Base-by-base conservation (phyloP, 257 asterid genomes). In the Solanum chilense region DNA sequence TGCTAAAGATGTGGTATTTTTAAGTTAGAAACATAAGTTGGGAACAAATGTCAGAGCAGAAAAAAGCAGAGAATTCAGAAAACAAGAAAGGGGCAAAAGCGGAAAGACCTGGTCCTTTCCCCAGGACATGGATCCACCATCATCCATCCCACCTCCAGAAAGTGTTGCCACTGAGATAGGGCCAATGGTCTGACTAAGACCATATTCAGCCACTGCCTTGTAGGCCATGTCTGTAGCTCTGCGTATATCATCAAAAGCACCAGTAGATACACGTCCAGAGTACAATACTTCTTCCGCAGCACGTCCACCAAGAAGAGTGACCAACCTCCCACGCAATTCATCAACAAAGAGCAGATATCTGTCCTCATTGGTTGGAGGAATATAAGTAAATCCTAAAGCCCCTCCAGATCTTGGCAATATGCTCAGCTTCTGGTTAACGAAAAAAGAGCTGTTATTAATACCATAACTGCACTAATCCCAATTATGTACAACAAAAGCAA, bases 161-260 rank as follows among this genome's bases (percentile, higher is more conserved):
- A 97, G 99, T 80, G 98, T 93, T 58, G 98, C 90, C 90, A 97
- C 60, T 12, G 99, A 97, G 89, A 97, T 74, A 73, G 99, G 99
- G 89, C 99, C 99, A 83, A 97, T 83, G 86, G 91, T 89, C 87
- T 94, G 95, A 83, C 92, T 97, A 68, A 97, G 97, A 86, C 99
- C 99, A 88, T 95, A 97, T 89, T 97, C 99, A 82, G 99, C 99
- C 85, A 97, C 98, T 12, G 99, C 99, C 92, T 97, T 97, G 92
- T 97, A 97, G 29, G 99, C 99, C 98, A 97, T 92, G 89, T 97
- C 99, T 62, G 99, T 97, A 74, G 99, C 99, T 89, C 95, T 94
- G 56, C 98, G 93, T 88, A 97, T 97, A 88, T 97, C 99, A 66
- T 97, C 99, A 86, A 97, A 91, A 16, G 99, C 99, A 90, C 99